Conservation (phyloP, 345 rosid genomes). For the Bretschneidera sinensis region DNA sequence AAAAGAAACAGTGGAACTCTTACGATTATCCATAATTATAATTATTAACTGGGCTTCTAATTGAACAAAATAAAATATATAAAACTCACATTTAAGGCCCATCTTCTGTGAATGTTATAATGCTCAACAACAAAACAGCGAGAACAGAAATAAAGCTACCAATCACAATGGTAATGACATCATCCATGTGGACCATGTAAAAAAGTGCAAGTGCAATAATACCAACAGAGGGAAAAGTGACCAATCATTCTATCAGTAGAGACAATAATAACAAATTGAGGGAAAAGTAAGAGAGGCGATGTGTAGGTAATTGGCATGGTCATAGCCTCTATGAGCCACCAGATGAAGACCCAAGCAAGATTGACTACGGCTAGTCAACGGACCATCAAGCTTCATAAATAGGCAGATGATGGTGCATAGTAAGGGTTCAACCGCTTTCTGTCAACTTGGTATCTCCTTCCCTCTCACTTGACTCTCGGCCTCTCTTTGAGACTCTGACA, state of each 20-base stretch:
- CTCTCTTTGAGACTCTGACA: too few relatives aligned
- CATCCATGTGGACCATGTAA: too few relatives aligned
- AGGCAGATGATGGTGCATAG: constrained; percentile 44
- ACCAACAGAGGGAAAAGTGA: too few relatives aligned
- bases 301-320: constrained; percentile 94
- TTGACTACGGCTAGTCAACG: constrained; percentile 38
- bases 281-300: constrained; percentile 83
- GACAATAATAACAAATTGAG: constrained; percentile 68
- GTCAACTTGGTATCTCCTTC: too few relatives aligned
- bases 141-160: too few relatives aligned
- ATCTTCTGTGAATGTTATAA: constrained; percentile 65
- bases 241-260: constrained; percentile 66
- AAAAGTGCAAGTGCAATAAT: constrained; percentile 91
- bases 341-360: constrained; percentile 71
- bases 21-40: too few relatives aligned
- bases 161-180: too few relatives aligned
- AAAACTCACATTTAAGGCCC: constrained; percentile 76
- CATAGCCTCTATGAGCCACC: constrained; percentile 95
- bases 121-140: too few relatives aligned
- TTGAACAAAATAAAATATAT: too few relatives aligned
- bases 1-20: too few relatives aligned
- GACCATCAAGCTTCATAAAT: constrained; percentile 38
- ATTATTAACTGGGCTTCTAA: not conserved
- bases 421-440: too few relatives aligned
- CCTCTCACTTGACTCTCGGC: too few relatives aligned